A percentile compares a stretch with the other conserved stretches of the same genome.
Conservation (phyloP, 192 early-diverging fungal genomes). For the Helicostylum pulchrum region DNA sequence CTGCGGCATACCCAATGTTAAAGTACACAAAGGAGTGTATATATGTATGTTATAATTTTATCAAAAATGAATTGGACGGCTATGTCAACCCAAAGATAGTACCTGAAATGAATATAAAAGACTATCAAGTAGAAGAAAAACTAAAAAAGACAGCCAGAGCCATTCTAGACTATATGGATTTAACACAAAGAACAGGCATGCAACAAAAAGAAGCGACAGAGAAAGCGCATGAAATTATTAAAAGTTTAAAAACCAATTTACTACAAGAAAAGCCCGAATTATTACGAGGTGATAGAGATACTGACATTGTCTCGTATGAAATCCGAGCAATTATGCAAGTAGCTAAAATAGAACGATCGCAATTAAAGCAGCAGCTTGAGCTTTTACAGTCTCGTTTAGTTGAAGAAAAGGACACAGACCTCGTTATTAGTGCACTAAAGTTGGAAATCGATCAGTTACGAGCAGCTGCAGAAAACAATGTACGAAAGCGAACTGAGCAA, state of each 20-base stretch:
- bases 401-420: not conserved
- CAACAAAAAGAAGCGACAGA: not conserved
- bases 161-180: constrained; percentile 8
- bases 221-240: constrained; percentile 2
- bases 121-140: not conserved
- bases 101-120: not conserved
- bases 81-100: not conserved
- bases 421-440: constrained; percentile 9
- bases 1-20: not conserved
- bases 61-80: not conserved
- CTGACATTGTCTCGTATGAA: not conserved
- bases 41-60: not conserved
- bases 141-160: constrained; percentile 3
- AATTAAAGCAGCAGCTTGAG: not conserved
- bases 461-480: not conserved
- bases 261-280: not conserved
- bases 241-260: not conserved
- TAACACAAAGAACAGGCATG: not conserved
- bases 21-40: not conserved
- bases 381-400: not conserved
- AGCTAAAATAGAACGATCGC: not conserved
- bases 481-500: constrained; percentile 3
- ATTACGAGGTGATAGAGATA: not conserved
- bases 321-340: not conserved
- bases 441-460: not conserved